Percentiles rank a stretch among this genome's conserved stretches.
These are phyloP conservation scores for Malassezia japonica DNA, from an alignment of 1,284 basidiomycete species.

Conservation along the genomic window DNA sequence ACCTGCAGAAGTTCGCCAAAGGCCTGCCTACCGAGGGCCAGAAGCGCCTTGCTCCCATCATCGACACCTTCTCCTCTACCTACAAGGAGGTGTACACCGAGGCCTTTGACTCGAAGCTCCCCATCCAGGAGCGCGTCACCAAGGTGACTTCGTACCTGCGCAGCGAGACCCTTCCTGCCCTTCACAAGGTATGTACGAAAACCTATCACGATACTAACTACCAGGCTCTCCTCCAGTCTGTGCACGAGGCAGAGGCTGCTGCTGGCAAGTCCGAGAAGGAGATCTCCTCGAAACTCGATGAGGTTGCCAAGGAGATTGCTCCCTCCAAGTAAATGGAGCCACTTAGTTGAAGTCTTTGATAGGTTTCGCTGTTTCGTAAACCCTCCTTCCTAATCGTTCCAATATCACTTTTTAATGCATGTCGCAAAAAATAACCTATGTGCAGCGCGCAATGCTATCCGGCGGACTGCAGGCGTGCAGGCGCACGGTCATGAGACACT, in stretches of 20 bases:
- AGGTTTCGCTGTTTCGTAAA: too few species aligned
- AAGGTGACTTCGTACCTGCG: slow-evolving; percentile 40
- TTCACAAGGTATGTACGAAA: slow-evolving; percentile 28
- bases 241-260: neutral
- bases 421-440: too few species aligned
- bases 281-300: neutral
- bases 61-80: slow-evolving; percentile 37
- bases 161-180: slow-evolving; percentile 36
- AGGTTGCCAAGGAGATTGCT: neutral
- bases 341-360: too few species aligned
- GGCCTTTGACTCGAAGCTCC: slow-evolving; percentile 35
- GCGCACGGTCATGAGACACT: too few species aligned
- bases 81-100: slow-evolving; percentile 39
- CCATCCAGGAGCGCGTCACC: slow-evolving; percentile 29
- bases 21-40: slow-evolving; percentile 37
- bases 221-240: neutral
- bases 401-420: too few species aligned
- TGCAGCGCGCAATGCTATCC: too few species aligned
- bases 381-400: too few species aligned
- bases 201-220: neutral
- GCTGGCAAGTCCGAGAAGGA: neutral
- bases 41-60: slow-evolving; percentile 39
- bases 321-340: neutral
- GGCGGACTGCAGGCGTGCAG: too few species aligned
- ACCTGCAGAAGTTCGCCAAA: slow-evolving; percentile 35